Percentiles rank a stretch among this genome's conserved stretches.
These are phyloP conservation scores for Alternaria arbusti DNA, from an alignment of 2,329 filamentous ascomycete genomes.

Conservation along the genomic window DNA sequence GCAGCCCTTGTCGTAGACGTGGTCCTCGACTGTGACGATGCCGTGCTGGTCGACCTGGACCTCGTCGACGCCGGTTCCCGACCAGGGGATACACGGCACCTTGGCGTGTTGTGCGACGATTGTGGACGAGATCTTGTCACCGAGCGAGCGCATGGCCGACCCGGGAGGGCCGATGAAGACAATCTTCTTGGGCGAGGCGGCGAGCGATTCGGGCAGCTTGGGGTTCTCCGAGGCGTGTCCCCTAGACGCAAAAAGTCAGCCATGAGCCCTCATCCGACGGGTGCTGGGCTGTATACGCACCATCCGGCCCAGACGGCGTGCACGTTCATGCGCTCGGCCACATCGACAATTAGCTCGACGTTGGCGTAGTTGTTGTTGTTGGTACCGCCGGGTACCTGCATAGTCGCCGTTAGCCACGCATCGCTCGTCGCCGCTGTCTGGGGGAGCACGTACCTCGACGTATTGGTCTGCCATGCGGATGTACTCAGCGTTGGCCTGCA, in stretches of 20 bases:
- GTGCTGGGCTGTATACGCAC: constrained; percentile 59
- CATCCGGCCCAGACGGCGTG: constrained; percentile 99
- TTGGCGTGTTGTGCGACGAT: constrained; percentile 97
- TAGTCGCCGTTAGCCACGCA: constrained; percentile 23
- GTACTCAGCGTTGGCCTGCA: constrained; percentile 97
- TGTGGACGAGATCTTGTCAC: constrained; percentile 99
- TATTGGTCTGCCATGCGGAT: constrained; percentile 99
- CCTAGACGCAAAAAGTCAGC: constrained; percentile 31
- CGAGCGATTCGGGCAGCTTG: constrained; percentile 92
- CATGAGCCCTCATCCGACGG: background rate
- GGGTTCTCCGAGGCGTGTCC: constrained; percentile 99
- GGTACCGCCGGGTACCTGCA: constrained; percentile 87
- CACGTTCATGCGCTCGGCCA: constrained; percentile 97
- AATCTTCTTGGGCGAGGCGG: constrained; percentile 96
- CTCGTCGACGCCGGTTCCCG: constrained; percentile 85
- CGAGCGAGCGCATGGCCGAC: constrained; percentile 97
- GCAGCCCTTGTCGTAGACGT: constrained; percentile 88
- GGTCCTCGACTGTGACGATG: constrained; percentile 89
- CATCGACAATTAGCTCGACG: constrained; percentile 97
- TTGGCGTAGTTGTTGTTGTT: constrained; percentile 99
- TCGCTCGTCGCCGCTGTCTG: background rate
- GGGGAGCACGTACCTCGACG: constrained; percentile 69
- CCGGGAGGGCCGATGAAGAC: constrained; percentile 98
- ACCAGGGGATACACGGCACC: constrained; percentile 99
- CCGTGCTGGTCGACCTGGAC: constrained; percentile 80